Evolutionary conservation across 352 stramenopile genomes (phyloP).

Genomic region (Pythium oligandrum): DNA sequence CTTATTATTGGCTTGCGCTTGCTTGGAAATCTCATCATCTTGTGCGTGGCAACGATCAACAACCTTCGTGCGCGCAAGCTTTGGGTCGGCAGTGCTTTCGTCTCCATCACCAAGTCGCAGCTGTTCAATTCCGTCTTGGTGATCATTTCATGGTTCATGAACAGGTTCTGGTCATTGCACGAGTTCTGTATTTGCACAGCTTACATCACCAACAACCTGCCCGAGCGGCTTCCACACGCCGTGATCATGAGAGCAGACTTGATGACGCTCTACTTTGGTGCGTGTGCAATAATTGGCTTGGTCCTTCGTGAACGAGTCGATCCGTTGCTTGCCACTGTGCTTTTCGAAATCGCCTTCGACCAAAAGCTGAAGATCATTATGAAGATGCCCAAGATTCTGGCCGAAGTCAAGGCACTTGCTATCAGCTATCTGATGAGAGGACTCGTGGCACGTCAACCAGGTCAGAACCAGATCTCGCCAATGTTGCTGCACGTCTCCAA

Average conservation of each 20-base stretch:
- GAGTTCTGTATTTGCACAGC: conserved; percentile 10
- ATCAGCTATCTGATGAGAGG: conserved; percentile 1
- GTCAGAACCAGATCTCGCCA: conserved; percentile 20
- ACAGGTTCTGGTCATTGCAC: conserved; percentile 13
- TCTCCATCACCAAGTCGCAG: conserved; percentile 9
- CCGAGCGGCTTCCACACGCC: conserved; percentile 1
- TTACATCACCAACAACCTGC: background rate
- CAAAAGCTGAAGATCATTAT: conserved; percentile 6
- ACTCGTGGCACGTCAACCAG: background rate
- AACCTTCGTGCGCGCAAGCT: conserved; percentile 5
- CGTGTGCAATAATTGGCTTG: conserved; percentile 13
- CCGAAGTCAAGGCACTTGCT: background rate
- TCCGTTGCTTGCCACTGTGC: conserved; percentile 11
- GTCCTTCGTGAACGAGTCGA: conserved; percentile 19
- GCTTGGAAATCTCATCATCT: conserved; percentile 12
- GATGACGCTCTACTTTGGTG: conserved; percentile 22
- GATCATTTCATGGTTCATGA: conserved; percentile 15
- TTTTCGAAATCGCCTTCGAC: conserved; percentile 16
- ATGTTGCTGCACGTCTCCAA: conserved; percentile 15
- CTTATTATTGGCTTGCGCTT: conserved; percentile 13
- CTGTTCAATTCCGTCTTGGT: conserved; percentile 1
- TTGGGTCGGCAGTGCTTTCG: conserved; percentile 21
- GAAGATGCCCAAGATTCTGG: background rate
- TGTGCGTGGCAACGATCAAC: conserved; percentile 9
- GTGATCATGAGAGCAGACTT: conserved; percentile 13